Evolutionary conservation across 164 flowering plant species (phyloP).

Genomic region (Stephania cephalantha): DNA sequence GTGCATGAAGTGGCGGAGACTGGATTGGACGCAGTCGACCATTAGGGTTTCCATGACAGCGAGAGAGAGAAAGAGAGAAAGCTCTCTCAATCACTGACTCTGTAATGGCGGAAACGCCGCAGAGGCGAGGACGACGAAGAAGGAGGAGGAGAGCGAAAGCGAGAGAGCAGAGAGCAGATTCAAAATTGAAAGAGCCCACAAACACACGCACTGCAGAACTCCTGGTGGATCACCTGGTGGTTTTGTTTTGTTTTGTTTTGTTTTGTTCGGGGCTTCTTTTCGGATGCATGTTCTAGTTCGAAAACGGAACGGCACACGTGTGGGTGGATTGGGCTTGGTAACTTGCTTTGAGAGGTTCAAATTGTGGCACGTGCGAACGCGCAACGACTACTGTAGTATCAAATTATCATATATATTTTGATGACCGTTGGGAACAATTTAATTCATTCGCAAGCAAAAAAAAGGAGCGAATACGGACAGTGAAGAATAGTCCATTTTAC

Average conservation of each 20-base stretch:
- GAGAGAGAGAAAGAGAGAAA: conserved; percentile 2
- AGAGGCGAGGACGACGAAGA: neutral
- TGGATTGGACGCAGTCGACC: conserved; percentile 63
- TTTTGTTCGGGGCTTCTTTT: neutral
- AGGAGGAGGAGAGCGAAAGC: neutral
- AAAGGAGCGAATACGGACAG: too few species aligned
- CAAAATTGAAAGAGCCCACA: neutral
- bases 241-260: too few species aligned
- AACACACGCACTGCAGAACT: too few species aligned
- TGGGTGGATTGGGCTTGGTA: neutral
- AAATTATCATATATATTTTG: too few species aligned
- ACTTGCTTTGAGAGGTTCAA: neutral
- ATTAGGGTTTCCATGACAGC: conserved; percentile 71
- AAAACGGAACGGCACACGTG: conserved; percentile 3
- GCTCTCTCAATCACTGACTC: neutral
- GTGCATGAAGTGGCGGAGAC: conserved; percentile 68
- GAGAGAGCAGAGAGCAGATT: neutral
- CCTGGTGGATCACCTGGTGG: neutral
- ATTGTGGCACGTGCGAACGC: neutral
- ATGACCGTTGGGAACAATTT: too few species aligned
- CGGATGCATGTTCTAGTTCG: neutral
- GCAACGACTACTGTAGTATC: neutral
- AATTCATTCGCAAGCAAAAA: too few species aligned
- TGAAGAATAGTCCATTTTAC: too few species aligned
- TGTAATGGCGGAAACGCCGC: neutral